Evolutionary conservation across 371 early-diverging fungal species (phyloP), one percentile per base, ranked within the genome.

Genomic region (Chytridiales sp.): DNA sequence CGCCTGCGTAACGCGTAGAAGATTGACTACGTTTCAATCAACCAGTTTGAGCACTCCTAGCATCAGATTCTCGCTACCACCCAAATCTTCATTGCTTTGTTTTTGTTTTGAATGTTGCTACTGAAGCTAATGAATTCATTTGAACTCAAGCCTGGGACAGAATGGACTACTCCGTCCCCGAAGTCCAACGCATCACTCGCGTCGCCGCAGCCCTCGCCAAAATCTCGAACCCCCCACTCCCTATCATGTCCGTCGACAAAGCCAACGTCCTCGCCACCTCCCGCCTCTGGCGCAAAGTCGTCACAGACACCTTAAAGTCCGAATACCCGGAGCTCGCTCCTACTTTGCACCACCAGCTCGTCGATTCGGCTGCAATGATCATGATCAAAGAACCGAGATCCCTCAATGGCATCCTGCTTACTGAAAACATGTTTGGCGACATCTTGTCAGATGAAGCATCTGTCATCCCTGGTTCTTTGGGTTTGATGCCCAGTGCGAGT

Each of bases 361-460:
- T 97, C 24, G 98, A 97, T 76, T 90, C 95, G 19, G 94, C 94
- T 34, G 91, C 98, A 47, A 97, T 97, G 98, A 85, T 87, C 62
- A 88, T 97, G 87, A 87, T 97, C 55, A 88, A 87, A 74, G 87
- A 87, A 76, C 97, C 97, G 30, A 81, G 83, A 21, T 80, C 81
- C 43, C 77, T 97, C 32, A 96, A 97, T 73, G 98, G 98, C 57
- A 85, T 97, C 35, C 85, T 96, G 27, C 76, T 97, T 62, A 97
- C 97, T 22, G 96, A 95, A 66, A 97, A 97, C 79, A 92, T 97
- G 93, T 97, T 97, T 87, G 97, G 97, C 62, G 97, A 97, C 67
- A 95, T 97, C 63, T 77, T 97, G 56, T 88, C 90, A 8, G 98
- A 97, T 69, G 98, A 96, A 76, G 90, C 94, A 2, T 87, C 87